Conservation (phyloP, 768 basidiomycete species). For the Tylopilus rubrobrunneus region DNA sequence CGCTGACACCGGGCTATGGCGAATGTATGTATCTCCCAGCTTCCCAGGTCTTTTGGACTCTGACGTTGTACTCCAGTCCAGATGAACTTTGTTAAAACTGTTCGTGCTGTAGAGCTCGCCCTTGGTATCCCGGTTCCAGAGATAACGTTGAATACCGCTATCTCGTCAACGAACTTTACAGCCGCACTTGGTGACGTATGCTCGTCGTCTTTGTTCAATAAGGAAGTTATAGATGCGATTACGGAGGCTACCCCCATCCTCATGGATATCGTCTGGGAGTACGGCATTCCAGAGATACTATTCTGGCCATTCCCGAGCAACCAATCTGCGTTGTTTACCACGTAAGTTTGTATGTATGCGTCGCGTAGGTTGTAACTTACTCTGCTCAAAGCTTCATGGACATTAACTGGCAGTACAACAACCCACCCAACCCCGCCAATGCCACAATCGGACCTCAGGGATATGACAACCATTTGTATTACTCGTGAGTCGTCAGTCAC, state of each 20-base stretch:
- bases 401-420: constrained; percentile 68
- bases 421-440: constrained; percentile 67
- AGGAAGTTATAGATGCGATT: constrained; percentile 32
- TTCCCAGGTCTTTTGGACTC: not conserved
- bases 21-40: constrained; percentile 44
- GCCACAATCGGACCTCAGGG: constrained; percentile 65
- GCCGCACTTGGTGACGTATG: constrained; percentile 27
- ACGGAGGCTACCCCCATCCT: constrained; percentile 37
- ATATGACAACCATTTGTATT: constrained; percentile 82
- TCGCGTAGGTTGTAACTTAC: constrained; percentile 3
- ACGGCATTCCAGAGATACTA: constrained; percentile 21
- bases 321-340: constrained; percentile 34
- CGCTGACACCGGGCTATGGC: constrained; percentile 63
- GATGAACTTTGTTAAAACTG: constrained; percentile 61
- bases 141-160: constrained; percentile 5
- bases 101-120: constrained; percentile 60
- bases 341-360: constrained; percentile 24
- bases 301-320: constrained; percentile 10
- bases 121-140: constrained; percentile 47
- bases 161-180: constrained; percentile 34
- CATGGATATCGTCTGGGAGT: constrained; percentile 21
- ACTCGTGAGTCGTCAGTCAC: constrained; percentile 43
- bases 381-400: constrained; percentile 68
- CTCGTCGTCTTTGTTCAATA: constrained; percentile 19
- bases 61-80: constrained; percentile 45